These are phyloP conservation scores for Meyerozyma athensensis DNA, from an alignment of 1,139 yeast species.

Conservation along the genomic window DNA sequence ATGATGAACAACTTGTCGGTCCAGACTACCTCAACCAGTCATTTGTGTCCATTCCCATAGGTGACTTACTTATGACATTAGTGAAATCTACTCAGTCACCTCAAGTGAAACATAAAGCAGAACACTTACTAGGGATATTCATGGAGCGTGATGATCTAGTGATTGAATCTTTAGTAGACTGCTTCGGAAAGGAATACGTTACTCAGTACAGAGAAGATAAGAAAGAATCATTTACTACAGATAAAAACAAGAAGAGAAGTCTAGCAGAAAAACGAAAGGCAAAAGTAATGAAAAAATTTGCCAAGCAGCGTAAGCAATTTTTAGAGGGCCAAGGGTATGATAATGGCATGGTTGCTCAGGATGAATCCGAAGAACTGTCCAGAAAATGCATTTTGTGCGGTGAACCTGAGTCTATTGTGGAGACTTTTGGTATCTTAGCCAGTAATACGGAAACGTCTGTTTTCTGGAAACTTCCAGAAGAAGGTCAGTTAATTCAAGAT, in stretches of 20 bases:
- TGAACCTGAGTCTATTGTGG: slow-evolving; percentile 42
- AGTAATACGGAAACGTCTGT: slow-evolving; percentile 31
- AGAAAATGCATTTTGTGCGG: slow-evolving; percentile 66
- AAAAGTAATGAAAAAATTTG: slow-evolving; percentile 39
- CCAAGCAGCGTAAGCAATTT: slow-evolving; percentile 36
- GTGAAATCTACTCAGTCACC: slow-evolving; percentile 49
- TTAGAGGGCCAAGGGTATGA: slow-evolving; percentile 25
- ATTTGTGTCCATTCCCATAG: slow-evolving; percentile 52
- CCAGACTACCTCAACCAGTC: slow-evolving; percentile 32
- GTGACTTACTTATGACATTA: slow-evolving; percentile 49
- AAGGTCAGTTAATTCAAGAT: slow-evolving; percentile 5
- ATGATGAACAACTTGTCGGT: slow-evolving; percentile 45
- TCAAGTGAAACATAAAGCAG: slow-evolving; percentile 49
- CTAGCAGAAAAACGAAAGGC: slow-evolving; percentile 34
- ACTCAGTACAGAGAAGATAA: slow-evolving; percentile 30
- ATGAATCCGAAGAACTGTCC: slow-evolving; percentile 10
- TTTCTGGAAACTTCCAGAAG: slow-evolving; percentile 46
- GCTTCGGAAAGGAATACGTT: slow-evolving; percentile 51
- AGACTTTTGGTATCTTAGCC: slow-evolving; percentile 54
- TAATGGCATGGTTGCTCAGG: slow-evolving; percentile 10
- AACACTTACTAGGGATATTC: slow-evolving; percentile 45
- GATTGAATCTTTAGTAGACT: slow-evolving; percentile 45
- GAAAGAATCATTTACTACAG: slow-evolving; percentile 21
- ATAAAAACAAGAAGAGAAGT: slow-evolving; percentile 42
- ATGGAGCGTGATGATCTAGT: slow-evolving; percentile 45